phyloP scores from a whole-genome alignment of 2,329 filamentous ascomycete genomes.

The Orbilia ellipsospora region DNA sequence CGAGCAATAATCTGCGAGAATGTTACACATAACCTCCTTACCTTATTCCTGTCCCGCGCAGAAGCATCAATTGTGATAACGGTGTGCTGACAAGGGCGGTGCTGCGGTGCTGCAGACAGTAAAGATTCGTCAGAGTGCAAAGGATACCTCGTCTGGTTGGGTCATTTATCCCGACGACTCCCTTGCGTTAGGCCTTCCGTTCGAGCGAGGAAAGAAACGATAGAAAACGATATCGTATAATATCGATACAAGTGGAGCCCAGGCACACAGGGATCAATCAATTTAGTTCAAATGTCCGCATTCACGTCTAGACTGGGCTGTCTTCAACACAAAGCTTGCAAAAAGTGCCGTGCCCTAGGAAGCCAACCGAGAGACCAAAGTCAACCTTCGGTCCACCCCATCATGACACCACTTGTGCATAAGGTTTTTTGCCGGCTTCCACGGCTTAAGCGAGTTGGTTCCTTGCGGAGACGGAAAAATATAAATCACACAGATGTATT shows the following conservation, averaged over 20 bases:
- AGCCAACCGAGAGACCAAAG: neutral
- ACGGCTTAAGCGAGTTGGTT: conserved; percentile 40
- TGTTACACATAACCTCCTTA: conserved; percentile 33
- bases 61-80: neutral
- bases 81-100: neutral
- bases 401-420: conserved; percentile 50
- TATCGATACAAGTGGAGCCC: conserved; percentile 8
- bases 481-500: neutral
- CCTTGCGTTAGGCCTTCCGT: conserved; percentile 9
- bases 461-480: conserved; percentile 26
- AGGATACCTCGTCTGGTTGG: neutral
- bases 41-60: conserved; percentile 8
- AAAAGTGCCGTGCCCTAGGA: conserved; percentile 27
- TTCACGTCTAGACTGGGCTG: conserved; percentile 20
- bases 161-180: neutral
- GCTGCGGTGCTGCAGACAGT: neutral
- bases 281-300: too few species aligned
- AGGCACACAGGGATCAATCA: conserved; percentile 7
- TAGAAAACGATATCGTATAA: neutral
- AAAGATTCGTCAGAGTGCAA: neutral
- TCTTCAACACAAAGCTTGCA: conserved; percentile 27
- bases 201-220: neutral
- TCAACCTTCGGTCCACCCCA: neutral
- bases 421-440: conserved; percentile 35
- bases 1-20: conserved; percentile 14